Conservation (phyloP, 2,329 filamentous ascomycete genomes). For the Xylaria sp. region DNA sequence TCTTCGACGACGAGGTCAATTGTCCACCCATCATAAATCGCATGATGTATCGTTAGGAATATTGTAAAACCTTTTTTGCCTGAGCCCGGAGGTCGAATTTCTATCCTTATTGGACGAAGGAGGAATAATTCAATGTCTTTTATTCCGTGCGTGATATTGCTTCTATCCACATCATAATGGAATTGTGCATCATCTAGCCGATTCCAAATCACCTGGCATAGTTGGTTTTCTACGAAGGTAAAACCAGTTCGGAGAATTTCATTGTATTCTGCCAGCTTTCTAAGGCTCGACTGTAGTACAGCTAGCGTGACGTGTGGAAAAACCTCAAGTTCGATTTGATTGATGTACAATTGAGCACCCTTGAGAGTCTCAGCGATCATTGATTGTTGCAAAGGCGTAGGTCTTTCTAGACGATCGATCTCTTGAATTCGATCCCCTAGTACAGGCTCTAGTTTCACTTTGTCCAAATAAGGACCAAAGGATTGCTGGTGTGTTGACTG, state of each 20-base stretch:
- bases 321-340: slow-evolving; percentile 76
- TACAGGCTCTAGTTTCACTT: slow-evolving; percentile 29
- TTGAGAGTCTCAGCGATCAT: slow-evolving; percentile 81
- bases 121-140: slow-evolving; percentile 56
- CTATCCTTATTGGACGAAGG: slow-evolving; percentile 68
- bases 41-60: slow-evolving; percentile 77
- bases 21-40: slow-evolving; percentile 94
- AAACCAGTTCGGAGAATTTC: slow-evolving; percentile 81
- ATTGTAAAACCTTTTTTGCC: slow-evolving; percentile 45
- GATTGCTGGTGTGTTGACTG: not conserved
- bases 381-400: slow-evolving; percentile 78
- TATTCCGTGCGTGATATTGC: slow-evolving; percentile 52
- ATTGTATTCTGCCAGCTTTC: slow-evolving; percentile 63
- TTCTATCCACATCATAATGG: slow-evolving; percentile 43
- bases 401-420: slow-evolving; percentile 63
- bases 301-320: slow-evolving; percentile 49
- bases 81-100: slow-evolving; percentile 54
- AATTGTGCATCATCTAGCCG: slow-evolving; percentile 57
- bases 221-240: slow-evolving; percentile 60
- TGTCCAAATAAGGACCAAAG: not conserved
- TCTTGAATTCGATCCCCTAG: slow-evolving; percentile 38
- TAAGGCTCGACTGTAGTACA: slow-evolving; percentile 61
- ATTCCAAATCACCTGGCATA: slow-evolving; percentile 73
- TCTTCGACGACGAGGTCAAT: slow-evolving; percentile 79
- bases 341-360: slow-evolving; percentile 75